Evolutionary conservation across 257 asterid species (phyloP).

Genomic region (Galeopsis tetrahit): DNA sequence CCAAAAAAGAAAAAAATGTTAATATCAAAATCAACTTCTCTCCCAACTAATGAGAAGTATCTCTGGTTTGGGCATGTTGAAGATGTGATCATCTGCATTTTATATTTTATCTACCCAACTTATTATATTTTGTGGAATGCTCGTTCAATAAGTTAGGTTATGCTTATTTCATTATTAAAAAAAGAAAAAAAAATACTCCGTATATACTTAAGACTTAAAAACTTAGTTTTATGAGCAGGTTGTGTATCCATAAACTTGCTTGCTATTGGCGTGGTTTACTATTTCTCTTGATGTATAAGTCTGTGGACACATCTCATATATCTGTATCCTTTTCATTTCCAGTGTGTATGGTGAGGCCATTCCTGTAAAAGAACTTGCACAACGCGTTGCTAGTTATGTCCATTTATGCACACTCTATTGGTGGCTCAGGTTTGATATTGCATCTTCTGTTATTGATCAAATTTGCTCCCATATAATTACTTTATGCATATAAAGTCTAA

Average conservation of each 20-base stretch:
- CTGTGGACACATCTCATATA: conserved; percentile 8
- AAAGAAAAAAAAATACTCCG: not conserved
- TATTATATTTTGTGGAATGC: not conserved
- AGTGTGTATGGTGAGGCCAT: conserved; percentile 76
- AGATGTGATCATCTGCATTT: not conserved
- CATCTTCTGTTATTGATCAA: conserved; percentile 11
- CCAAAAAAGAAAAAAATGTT: not conserved
- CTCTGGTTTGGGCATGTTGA: conserved; percentile 3
- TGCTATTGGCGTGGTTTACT: not conserved
- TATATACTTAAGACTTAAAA: not conserved
- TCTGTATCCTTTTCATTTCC: conserved; percentile 30
- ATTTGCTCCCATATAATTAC: conserved; percentile 14
- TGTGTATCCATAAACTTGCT: not conserved
- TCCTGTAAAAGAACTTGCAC: conserved; percentile 87
- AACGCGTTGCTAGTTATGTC: conserved; percentile 89
- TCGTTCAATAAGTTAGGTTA: not conserved
- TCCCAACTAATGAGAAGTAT: not conserved
- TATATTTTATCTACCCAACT: conserved; percentile 12
- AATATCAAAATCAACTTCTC: not conserved
- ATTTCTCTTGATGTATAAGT: conserved; percentile 6
- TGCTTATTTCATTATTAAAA: not conserved
- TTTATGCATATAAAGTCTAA: conserved; percentile 31
- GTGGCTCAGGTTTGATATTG: conserved; percentile 82
- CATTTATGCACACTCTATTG: conserved; percentile 89
- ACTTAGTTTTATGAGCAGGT: not conserved